Percentiles rank a stretch among this genome's conserved stretches.
Conservation (phyloP, 2,329 filamentous ascomycete species). For the Aspergillus terreus region DNA sequence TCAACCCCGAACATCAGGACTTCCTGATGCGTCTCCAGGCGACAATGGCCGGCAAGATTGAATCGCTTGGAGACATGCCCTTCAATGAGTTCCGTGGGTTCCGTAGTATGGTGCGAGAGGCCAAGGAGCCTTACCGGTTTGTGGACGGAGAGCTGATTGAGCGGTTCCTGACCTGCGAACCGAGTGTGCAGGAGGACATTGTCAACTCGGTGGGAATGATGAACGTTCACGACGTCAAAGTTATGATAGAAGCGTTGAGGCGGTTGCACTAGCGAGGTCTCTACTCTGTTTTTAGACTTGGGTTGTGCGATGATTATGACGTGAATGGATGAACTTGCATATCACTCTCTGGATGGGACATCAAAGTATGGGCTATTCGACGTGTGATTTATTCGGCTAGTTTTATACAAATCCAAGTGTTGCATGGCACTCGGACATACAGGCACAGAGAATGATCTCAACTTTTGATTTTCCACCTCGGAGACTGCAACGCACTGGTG, state of each 20-base stretch:
- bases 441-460: not conserved
- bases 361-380: too few relatives aligned
- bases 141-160: slow-evolving; percentile 92
- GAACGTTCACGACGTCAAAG: slow-evolving; percentile 58
- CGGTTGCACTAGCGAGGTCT: slow-evolving; percentile 42
- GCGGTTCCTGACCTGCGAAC: slow-evolving; percentile 69
- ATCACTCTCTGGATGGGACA: too few relatives aligned
- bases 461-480: not conserved
- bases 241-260: slow-evolving; percentile 55
- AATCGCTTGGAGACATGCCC: slow-evolving; percentile 67
- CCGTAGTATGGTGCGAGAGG: slow-evolving; percentile 65
- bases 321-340: not conserved
- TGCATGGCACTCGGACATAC: not conserved
- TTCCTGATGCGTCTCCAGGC: slow-evolving; percentile 78
- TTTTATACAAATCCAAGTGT: not conserved
- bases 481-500: not conserved
- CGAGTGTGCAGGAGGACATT: slow-evolving; percentile 54
- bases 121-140: slow-evolving; percentile 77
- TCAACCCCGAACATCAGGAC: slow-evolving; percentile 69
- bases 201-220: slow-evolving; percentile 49
- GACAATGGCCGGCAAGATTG: slow-evolving; percentile 63
- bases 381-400: not conserved
- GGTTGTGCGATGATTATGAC: not conserved
- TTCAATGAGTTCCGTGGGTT: slow-evolving; percentile 83
- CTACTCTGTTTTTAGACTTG: not conserved